Evolutionary conservation across 257 asterid genomes (phyloP), one percentile per base, ranked within the genome.

Genomic region (Nyctanthes arbortristis): DNA sequence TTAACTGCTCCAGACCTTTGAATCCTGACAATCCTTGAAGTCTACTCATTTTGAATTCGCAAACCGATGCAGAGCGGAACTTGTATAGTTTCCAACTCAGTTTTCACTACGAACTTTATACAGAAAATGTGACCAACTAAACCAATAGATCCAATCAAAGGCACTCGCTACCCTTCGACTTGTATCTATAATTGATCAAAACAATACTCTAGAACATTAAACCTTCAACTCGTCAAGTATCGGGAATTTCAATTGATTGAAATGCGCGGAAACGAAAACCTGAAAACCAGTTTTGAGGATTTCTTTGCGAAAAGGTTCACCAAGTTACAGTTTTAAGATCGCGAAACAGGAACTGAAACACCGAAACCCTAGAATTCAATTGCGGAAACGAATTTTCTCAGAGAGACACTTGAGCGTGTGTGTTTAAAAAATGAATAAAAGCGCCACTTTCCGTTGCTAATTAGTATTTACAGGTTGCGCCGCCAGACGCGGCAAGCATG

Each of bases 11-110:
- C 63, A 85, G 78, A 82, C 90, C 75, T 68, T 75, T 93, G 75
- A 93, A 60, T 83, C 93, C 89, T 35, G 95, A 77, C 66, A 93
- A 66, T 54, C 97, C 94, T 40, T 81, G 35, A n/a, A 84, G 78
- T 52, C 90, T 84, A 69, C 80, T 88, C 92, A 93, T 93, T 68
- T 74, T 64, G 75, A 61, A 69, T 43, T 80, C 68, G 32, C 75
- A 70, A 85, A 63, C 58, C 68, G 57, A 54, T 62, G 75, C 43
- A 54, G 61, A 59, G 75, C 70, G 13, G 56, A 52, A 61, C 39
- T 69, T 43, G 59, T 39, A 52, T 24, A 25, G 31, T 22, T 56
- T 58, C 69, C 24, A 67, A 45, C 71, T 37, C 45, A 36, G 54
- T 65, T 63, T 58, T 31, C 18, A 47, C 61, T 36, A 31, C 61